Evolutionary conservation across 768 basidiomycete species (phyloP).

Genomic region (Lactarius indigo): DNA sequence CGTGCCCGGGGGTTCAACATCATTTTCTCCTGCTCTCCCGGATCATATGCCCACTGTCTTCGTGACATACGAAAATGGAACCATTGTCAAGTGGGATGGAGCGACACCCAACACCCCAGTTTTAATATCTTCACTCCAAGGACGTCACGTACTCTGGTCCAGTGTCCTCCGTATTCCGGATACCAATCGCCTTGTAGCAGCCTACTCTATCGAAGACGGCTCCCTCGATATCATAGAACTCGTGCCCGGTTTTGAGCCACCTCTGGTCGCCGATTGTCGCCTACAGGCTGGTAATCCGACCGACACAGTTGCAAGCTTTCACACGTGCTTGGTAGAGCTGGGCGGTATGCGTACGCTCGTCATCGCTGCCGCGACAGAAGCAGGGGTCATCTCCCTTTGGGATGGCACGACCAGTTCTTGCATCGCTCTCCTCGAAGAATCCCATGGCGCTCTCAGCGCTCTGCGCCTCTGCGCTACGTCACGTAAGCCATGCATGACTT

Average conservation of each 20-base stretch:
- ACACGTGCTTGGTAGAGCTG: conserved; percentile 51
- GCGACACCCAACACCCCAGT: conserved; percentile 29
- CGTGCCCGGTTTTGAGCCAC: conserved; percentile 35
- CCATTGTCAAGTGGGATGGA: conserved; percentile 53
- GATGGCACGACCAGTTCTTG: conserved; percentile 63
- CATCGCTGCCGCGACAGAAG: conserved; percentile 58
- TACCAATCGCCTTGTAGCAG: conserved; percentile 47
- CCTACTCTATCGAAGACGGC: conserved; percentile 64
- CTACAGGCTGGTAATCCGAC: conserved; percentile 56
- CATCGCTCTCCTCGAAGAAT: conserved; percentile 57
- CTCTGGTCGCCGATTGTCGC: conserved; percentile 43
- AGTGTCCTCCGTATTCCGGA: conserved; percentile 47
- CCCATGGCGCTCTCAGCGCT: conserved; percentile 53
- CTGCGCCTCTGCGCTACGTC: conserved; percentile 58
- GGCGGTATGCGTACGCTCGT: conserved; percentile 50
- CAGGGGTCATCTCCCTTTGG: conserved; percentile 73
- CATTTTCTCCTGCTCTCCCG: conserved; percentile 23
- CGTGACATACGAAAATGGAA: conserved; percentile 53
- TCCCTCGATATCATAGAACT: conserved; percentile 59
- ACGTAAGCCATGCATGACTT: conserved; percentile 60
- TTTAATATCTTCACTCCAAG: conserved; percentile 44
- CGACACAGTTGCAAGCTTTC: conserved; percentile 51
- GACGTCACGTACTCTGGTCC: conserved; percentile 43
- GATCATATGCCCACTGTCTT: conserved; percentile 27
- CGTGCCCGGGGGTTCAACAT: conserved; percentile 23